A percentile compares a stretch with the other conserved stretches of the same genome.
Evolutionary conservation across 371 early-diverging fungal species (phyloP).

Genomic region (Mortierella sp.): DNA sequence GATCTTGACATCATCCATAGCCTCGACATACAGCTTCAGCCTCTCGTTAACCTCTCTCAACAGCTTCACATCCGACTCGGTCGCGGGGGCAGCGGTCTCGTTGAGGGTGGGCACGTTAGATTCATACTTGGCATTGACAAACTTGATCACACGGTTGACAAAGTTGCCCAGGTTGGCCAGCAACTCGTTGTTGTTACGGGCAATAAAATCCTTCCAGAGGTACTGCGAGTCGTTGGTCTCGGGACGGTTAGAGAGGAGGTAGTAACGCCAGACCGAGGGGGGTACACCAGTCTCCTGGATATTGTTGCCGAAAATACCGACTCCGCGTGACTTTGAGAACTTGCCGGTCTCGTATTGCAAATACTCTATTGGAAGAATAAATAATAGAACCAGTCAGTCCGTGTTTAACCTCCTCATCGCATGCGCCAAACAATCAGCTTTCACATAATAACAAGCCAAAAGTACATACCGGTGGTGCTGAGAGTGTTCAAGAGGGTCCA

Average conservation of each 20-base stretch:
- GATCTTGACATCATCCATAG: constrained; percentile 90
- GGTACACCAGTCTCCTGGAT: constrained; percentile 94
- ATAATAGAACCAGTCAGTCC: no score
- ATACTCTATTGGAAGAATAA: constrained; percentile 81
- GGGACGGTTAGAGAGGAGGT: constrained; percentile 97
- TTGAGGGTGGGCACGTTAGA: constrained; percentile 76
- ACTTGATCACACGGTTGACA: constrained; percentile 98
- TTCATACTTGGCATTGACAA: constrained; percentile 89
- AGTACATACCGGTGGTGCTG: constrained; percentile 87
- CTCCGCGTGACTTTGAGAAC: constrained; percentile 98
- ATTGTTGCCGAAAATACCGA: constrained; percentile 99
- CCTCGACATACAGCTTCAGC: constrained; percentile 82
- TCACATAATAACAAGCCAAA: neutral
- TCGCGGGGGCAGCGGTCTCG: constrained; percentile 63
- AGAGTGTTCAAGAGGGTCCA: constrained; percentile 96
- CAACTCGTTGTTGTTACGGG: constrained; percentile 96
- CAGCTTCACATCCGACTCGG: constrained; percentile 75
- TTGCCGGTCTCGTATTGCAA: constrained; percentile 98
- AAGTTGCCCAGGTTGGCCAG: constrained; percentile 99
- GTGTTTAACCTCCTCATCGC: no score
- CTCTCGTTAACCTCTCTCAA: constrained; percentile 87
- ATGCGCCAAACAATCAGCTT: no score
- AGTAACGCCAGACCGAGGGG: constrained; percentile 98
- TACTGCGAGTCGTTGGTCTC: constrained; percentile 97
- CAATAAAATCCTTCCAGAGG: constrained; percentile 95